These are phyloP conservation scores for Umbelopsis sp. DNA, from an alignment of 192 early-diverging fungal genomes.

Conservation along the genomic window DNA sequence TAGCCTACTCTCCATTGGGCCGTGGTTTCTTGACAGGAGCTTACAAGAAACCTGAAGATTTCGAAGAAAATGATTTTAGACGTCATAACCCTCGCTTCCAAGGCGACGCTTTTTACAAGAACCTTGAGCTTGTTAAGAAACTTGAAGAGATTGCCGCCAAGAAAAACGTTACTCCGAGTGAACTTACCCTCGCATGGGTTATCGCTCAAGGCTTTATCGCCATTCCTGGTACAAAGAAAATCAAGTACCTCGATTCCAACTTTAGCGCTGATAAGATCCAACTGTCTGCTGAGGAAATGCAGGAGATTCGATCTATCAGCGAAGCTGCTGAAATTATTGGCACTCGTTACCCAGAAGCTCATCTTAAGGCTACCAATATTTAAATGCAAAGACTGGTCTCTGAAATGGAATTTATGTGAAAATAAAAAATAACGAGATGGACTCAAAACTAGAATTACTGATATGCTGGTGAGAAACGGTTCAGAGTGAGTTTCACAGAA, in stretches of 20 bases:
- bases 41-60: constrained; percentile 55
- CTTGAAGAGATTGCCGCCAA: constrained; percentile 54
- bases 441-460: too few relatives aligned
- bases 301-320: not conserved
- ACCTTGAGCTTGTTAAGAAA: constrained; percentile 59
- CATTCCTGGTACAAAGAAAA: constrained; percentile 59
- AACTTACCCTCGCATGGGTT: constrained; percentile 71
- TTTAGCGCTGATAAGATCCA: constrained; percentile 37
- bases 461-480: too few relatives aligned
- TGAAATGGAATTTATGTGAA: too few relatives aligned
- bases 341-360: not conserved
- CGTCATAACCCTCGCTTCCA: constrained; percentile 57
- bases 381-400: not conserved
- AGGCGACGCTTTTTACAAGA: constrained; percentile 61
- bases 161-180: constrained; percentile 51
- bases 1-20: constrained; percentile 60
- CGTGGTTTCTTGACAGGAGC: constrained; percentile 71
- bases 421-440: too few relatives aligned
- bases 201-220: constrained; percentile 57
- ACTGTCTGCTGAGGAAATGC: constrained; percentile 18
- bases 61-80: constrained; percentile 58
- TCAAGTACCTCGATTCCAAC: constrained; percentile 51
- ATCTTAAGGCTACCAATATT: not conserved
- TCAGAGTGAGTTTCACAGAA: too few relatives aligned
- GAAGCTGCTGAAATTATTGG: constrained; percentile 3